Evolutionary conservation across 2,329 filamentous ascomycete species (phyloP), one percentile per base, ranked within the genome.

Genomic region (Fusarium aywerte): DNA sequence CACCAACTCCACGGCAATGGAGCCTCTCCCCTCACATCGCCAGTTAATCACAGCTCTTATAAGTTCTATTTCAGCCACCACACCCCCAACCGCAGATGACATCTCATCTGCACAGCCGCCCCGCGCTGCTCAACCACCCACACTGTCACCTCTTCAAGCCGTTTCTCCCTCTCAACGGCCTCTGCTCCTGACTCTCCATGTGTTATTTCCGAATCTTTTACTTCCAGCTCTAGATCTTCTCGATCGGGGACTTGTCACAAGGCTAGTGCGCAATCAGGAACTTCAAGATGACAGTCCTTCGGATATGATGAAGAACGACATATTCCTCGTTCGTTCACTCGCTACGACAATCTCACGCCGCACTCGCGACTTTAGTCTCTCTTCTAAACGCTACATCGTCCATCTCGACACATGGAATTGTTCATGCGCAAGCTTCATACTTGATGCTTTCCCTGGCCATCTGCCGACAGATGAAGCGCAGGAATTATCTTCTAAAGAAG

Each of bases 181-280:
- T 47, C 80, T 91, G 16, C 81, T 97, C n/a, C 81, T 93, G 2
- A 93, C 92, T 0, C 85, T 97, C 0, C 94, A 97, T 79, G 91
- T 93, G 32, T 81, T 97, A 15, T 96, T 96, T 74, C 93, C 93
- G 0, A 87, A 88, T 65, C 86, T 93, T 53, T 80, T 97, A 3
- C 88, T 97, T 1, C 92, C 93, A 4, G 93, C 95, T 0, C 84
- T 99, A 4, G 94, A 98, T 77, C 84, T 98, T 0, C 84, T 99
- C 1, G 96, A 99, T 77, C 87, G 92, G 25, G 81, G 85, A 4
- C 85, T 96, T 1, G 87, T 97, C 32, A 88, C 83, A 7, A 84
- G 88, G 2, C 77, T 89, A 6, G 55, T 58, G 27, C 55, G 65
- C 20, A 59, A 45, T 20, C 38, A 18, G 35, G 44, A 40, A 44